Percentiles rank a stretch among this genome's conserved stretches.
Conservation (phyloP, 2,329 filamentous ascomycete species). For the Arthrobotrys megalospora region DNA sequence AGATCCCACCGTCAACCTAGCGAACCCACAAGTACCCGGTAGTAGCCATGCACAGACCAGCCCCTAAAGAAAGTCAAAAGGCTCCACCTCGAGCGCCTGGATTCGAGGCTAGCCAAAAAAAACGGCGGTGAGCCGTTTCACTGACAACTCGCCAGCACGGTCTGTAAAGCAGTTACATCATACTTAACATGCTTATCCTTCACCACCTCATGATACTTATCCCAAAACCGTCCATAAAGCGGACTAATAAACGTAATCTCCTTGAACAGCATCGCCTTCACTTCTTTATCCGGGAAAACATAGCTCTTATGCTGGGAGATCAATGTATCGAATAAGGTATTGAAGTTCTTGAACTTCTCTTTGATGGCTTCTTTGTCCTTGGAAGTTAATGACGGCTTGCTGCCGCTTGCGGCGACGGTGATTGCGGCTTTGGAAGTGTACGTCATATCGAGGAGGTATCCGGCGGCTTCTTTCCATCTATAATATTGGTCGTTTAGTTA, state of each 20-base stretch:
- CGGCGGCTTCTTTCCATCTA: constrained; percentile 85
- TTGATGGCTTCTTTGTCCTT: constrained; percentile 98
- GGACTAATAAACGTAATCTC: constrained; percentile 94
- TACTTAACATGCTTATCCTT: constrained; percentile 99
- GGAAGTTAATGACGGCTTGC: constrained; percentile 79
- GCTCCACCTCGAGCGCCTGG: no score
- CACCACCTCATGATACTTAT: constrained; percentile 96
- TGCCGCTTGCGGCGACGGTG: constrained; percentile 72
- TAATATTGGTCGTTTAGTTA: neutral
- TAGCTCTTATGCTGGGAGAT: constrained; percentile 84
- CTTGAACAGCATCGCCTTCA: constrained; percentile 82
- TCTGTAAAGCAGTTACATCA: constrained; percentile 85
- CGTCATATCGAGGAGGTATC: constrained; percentile 70
- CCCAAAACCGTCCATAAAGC: constrained; percentile 94
- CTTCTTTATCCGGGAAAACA: constrained; percentile 87
- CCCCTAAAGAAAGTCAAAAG: neutral
- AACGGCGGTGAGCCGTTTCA: constrained; percentile 3
- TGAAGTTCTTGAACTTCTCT: constrained; percentile 91
- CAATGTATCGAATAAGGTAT: constrained; percentile 89
- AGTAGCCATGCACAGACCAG: no score
- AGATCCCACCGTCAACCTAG: no score
- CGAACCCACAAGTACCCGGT: no score
- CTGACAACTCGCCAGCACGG: constrained; percentile 70
- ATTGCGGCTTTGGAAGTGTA: constrained; percentile 79
- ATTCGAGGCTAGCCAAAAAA: neutral